Conservation (phyloP, 2,329 filamentous ascomycete genomes). For the Phyllosticta capitalensis region DNA sequence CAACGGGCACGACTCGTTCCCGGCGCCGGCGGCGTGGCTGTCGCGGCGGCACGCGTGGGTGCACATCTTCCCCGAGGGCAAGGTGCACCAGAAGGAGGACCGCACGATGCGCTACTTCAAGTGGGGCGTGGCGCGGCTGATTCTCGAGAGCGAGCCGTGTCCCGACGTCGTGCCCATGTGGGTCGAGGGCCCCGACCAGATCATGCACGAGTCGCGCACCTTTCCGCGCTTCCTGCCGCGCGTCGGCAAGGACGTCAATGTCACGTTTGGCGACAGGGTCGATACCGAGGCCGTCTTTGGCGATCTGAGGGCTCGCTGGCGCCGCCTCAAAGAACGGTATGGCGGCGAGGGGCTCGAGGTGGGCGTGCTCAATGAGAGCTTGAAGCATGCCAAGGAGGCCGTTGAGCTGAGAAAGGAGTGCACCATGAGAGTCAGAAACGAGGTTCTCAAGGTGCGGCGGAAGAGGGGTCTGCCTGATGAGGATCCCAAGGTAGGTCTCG, state of each 20-base stretch:
- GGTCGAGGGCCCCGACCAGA: constrained; percentile 76
- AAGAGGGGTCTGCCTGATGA: constrained; percentile 68
- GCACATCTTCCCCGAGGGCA: constrained; percentile 92
- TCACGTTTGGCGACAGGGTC: constrained; percentile 72
- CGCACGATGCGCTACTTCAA: constrained; percentile 92
- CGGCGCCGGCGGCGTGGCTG: constrained; percentile 61
- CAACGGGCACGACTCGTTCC: constrained; percentile 54
- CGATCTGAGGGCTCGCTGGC: constrained; percentile 67
- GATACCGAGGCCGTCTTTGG: constrained; percentile 69
- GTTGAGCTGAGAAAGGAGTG: constrained; percentile 69
- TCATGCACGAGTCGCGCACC: constrained; percentile 76
- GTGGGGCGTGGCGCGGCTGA: constrained; percentile 87
- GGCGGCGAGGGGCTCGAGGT: constrained; percentile 27
- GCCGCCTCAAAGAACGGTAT: constrained; percentile 48
- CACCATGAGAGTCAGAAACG: constrained; percentile 64
- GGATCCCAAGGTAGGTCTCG: constrained; percentile 60
- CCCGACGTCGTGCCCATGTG: constrained; percentile 91
- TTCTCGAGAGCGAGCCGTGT: constrained; percentile 78
- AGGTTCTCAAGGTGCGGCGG: constrained; percentile 69
- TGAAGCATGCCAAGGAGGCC: constrained; percentile 66
- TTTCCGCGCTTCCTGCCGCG: constrained; percentile 78
- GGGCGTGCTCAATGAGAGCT: constrained; percentile 51
- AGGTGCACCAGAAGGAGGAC: constrained; percentile 76
- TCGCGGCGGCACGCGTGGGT: constrained; percentile 71
- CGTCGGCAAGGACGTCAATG: constrained; percentile 56